Evolutionary conservation across 441 rosid species (phyloP), one percentile per base, ranked within the genome.

Genomic region (Jatropha podagrica): DNA sequence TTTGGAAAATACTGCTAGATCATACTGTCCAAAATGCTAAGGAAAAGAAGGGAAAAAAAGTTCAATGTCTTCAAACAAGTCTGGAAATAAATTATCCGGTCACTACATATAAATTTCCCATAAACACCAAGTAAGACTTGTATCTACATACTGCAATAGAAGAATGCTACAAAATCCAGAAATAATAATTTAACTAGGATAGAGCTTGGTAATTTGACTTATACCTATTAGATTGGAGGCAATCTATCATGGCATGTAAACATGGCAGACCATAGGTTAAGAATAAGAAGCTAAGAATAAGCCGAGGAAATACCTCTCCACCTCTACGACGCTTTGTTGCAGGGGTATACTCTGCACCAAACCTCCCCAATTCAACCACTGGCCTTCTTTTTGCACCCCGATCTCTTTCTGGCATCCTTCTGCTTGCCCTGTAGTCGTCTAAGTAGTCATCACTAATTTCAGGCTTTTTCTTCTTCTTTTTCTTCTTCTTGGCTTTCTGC

Each of bases 301-400:
- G 42, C 5, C 82, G 56, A 74, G 52, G 42, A 65, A 60, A 74
- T 94, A 94, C 98, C 98, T 92, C 97, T 78, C 99, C 98, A 49
- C 88, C 97, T 85, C 93, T 94, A 26, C 96, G 96, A 46, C 97
- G 95, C 84, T 96, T 96, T 58, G 97, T 82, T 71, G 89, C 88
- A 27, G 94, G 85, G 61, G 82, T 89, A 77, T 74, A 85, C 65
- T 92, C 96, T 54, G 88, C 80, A 61, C 86, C 76, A 75, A 80
- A 82, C 61, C 66, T 78, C 56, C 86, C 89, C 71, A 82, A 55
- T 76, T 93, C 98, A 11, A 77, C 73, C 66, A 81, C 85, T 74
- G 90, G 83, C 70, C 88, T 83, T 78, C 89, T 85, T 85, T 87
- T 94, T 18, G 87, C 82, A 54, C 89, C 81, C 7, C 89, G 89